Evolutionary conservation across 805 yeast species (phyloP).

Genomic region (Candida parachauliodes): DNA sequence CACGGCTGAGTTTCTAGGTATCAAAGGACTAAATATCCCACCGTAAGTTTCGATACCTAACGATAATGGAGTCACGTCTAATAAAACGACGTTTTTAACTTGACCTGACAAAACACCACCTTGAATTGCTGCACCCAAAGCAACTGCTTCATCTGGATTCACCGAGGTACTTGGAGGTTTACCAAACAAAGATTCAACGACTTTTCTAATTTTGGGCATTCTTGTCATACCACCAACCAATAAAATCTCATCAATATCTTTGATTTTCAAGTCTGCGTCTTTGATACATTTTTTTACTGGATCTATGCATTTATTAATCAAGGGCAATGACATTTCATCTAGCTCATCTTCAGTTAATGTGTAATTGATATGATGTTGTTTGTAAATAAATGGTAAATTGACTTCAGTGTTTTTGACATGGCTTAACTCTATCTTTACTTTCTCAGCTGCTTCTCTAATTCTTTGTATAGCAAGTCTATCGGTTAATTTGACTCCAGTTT

Average conservation of each 20-base stretch:
- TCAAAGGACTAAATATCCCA: constrained; percentile 75
- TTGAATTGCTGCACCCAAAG: constrained; percentile 86
- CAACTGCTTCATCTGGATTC: constrained; percentile 93
- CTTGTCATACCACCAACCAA: constrained; percentile 89
- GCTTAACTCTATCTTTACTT: constrained; percentile 70
- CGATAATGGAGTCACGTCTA: constrained; percentile 82
- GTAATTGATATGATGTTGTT: constrained; percentile 57
- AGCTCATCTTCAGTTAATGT: constrained; percentile 62
- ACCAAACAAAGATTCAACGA: constrained; percentile 57
- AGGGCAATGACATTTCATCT: constrained; percentile 61
- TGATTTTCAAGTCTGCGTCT: constrained; percentile 66
- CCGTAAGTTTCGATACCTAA: constrained; percentile 84
- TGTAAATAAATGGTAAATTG: constrained; percentile 65
- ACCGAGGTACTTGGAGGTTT: constrained; percentile 68
- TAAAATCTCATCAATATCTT: constrained; percentile 70
- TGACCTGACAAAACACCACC: constrained; percentile 85
- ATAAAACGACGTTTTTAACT: constrained; percentile 68
- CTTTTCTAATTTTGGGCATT: constrained; percentile 73
- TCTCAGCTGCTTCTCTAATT: constrained; percentile 76
- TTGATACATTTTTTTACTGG: constrained; percentile 72
- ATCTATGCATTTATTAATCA: constrained; percentile 64
- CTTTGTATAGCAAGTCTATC: constrained; percentile 66
- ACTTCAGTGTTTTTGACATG: constrained; percentile 60
- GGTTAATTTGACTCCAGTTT: constrained; percentile 48
- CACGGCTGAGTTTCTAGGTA: constrained; percentile 73